Conservation (phyloP, 768 basidiomycete species). For the Lactarius sanguifluus region DNA sequence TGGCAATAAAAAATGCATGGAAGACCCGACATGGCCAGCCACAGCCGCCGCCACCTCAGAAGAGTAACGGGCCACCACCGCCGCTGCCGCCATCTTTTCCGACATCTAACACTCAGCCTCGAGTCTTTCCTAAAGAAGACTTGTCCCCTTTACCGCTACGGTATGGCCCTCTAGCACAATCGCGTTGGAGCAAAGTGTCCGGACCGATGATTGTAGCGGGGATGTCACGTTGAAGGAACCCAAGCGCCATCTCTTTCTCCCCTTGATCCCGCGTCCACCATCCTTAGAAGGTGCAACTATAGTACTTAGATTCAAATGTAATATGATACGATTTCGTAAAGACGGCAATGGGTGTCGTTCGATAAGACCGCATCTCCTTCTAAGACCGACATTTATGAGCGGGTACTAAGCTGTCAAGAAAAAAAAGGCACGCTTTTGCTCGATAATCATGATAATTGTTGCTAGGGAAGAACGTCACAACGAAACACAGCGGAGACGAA, state of each 20-base stretch:
- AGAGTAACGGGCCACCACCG: slow-evolving; percentile 28
- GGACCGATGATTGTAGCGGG: slow-evolving; percentile 63
- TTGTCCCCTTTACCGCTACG: slow-evolving; percentile 43
- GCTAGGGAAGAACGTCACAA: slow-evolving; percentile 17
- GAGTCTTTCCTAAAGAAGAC: slow-evolving; percentile 16
- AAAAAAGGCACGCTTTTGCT: slow-evolving; percentile 5
- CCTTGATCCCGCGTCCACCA: not conserved
- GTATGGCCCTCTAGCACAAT: slow-evolving; percentile 64
- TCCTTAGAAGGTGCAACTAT: not conserved
- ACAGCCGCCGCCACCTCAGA: slow-evolving; percentile 33
- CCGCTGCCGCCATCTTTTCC: slow-evolving; percentile 24
- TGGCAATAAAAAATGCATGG: slow-evolving; percentile 69
- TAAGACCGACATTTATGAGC: not conserved
- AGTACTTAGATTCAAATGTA: not conserved
- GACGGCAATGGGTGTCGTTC: not conserved
- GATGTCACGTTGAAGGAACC: slow-evolving; percentile 57
- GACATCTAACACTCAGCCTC: slow-evolving; percentile 31
- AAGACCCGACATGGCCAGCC: slow-evolving; percentile 53
- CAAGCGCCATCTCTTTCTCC: slow-evolving; percentile 1
- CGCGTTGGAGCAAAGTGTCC: slow-evolving; percentile 72
- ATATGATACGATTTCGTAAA: not conserved
- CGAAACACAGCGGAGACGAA: slow-evolving; percentile 28
- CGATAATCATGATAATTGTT: slow-evolving; percentile 11
- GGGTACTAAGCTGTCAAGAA: slow-evolving; percentile 10
- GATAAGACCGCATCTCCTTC: slow-evolving; percentile 9